Base-by-base conservation (phyloP, 768 basidiomycete species). In the Tulasnella sp. region DNA sequence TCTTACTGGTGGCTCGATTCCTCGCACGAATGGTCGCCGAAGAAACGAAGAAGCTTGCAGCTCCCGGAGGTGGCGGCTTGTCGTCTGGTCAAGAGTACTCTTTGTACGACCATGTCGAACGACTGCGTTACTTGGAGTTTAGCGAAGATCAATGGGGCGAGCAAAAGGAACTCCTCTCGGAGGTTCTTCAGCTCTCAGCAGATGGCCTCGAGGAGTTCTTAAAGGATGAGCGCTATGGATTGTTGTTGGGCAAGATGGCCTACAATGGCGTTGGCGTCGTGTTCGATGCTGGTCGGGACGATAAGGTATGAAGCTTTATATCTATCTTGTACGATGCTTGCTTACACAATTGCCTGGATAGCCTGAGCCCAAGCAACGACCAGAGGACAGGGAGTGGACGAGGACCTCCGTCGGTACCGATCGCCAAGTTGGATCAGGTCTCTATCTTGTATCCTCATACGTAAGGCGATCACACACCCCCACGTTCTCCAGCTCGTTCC, bases 191-290 rank as follows among this genome's bases (percentile, higher is more conserved):
- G 72, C 85, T 87, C 44, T 91, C 92, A 2, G 84, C 95, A 62
- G 81, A 78, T 56, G 94, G 93, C 27, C 83, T 95, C 80, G 92
- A 94, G 81, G 88, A 91, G 78, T 91, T 93, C 78, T 86, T 94
- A 38, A 89, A 89, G 4, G 89, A 90, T 39, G 91, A 93, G 52
- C 87, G 90, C 34, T 89, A 93, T 81, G 86, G 88, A 14, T 87
- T 87, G 24, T 87, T 92, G 73, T 84, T 89, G 56, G 93, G 92
- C 24, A 94, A 91, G 84, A 91, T 95, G 87, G 85, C 87, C 3
- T 95, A 94, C 85, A 95, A 95, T 82, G 88, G 90, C 3, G 93
- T 90, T 82, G 94, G 94, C 79, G 90, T 96, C 74, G 90, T 87
- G 84, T 92, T 87, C 81, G 88, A 86, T 76, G 89, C 87, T 42